These are phyloP conservation scores for Colletotrichum musicola DNA, from an alignment of 2,329 filamentous ascomycete species.

Conservation along the genomic window DNA sequence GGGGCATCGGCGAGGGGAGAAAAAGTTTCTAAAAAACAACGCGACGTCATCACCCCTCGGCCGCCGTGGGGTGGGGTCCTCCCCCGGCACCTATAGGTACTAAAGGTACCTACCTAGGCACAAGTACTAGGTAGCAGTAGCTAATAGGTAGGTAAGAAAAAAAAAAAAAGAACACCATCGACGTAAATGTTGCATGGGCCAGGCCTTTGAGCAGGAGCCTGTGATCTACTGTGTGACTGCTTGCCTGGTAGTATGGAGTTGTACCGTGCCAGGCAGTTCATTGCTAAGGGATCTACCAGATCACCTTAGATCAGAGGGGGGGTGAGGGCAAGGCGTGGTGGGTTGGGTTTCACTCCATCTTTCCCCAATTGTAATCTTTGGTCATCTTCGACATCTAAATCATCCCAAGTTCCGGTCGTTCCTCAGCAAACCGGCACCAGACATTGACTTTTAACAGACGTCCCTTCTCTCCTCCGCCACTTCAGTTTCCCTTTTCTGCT, in stretches of 20 bases:
- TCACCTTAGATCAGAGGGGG: background rate
- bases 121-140: background rate
- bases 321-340: constrained; percentile 5
- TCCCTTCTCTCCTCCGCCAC: background rate
- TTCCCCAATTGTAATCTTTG: constrained; percentile 2
- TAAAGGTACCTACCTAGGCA: background rate
- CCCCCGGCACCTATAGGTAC: background rate
- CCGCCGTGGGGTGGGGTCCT: constrained; percentile 29
- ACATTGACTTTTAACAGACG: constrained; percentile 10
- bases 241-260: background rate
- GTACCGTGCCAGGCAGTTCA: background rate
- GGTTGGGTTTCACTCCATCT: constrained; percentile 9
- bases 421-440: constrained; percentile 18
- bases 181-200: constrained; percentile 37
- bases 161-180: constrained; percentile 15
- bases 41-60: constrained; percentile 38
- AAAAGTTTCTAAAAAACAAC: constrained; percentile 9
- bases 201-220: background rate
- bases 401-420: constrained; percentile 28
- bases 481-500: background rate
- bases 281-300: constrained; percentile 34
- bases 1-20: constrained; percentile 5
- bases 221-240: constrained; percentile 13
- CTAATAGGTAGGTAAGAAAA: background rate
- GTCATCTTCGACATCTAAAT: constrained; percentile 13